Evolutionary conservation across 2,329 filamentous ascomycete species (phyloP), one percentile per base, ranked within the genome.

Genomic region (Aspergillus tamarii): DNA sequence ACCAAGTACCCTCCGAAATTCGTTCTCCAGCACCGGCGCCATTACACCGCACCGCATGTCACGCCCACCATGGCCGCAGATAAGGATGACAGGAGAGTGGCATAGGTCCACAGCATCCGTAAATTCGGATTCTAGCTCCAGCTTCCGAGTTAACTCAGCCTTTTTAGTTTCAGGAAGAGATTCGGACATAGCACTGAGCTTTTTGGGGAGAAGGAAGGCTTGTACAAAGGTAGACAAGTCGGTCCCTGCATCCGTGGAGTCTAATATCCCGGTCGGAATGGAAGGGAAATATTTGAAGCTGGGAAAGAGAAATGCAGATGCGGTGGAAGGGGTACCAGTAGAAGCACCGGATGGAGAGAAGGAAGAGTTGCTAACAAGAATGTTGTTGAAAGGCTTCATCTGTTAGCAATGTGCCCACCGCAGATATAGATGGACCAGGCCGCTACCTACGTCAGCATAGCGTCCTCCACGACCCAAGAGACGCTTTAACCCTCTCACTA

Each of bases 11-110:
- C 69, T 72, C 68, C 88, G 84, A 69, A 98, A 98, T 70, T 93
- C 90, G 0, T 78, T 78, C 69, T 87, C 82, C 16, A 98, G 81
- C 1, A 92, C 78, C 0, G 93, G 93, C 0, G 92, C 94, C 67
- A 94, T 83, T 26, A 92, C 80, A 0, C 95, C 94, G 73, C 95
- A 99, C 58, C 95, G 85, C 71, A 84, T 82, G 74, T 99, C 95
- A 12, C 95, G 84, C 2, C 89, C 88, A 16, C 90, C 91, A 71
- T 99, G 95, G 0, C 93, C 93, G 74, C 95, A 99, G 50, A 97
- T 90, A 23, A 98, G 80, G 34, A 99, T 87, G 11, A 79, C 79
- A 0, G 81, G 80, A 2, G 79, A 80, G 43, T 77, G 68, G n/a
- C 92, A 71, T 5, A 93, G 83, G 66, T 93, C 89, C 19, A 85